A percentile compares a stretch with the other conserved stretches of the same genome.
phyloP scores from a whole-genome alignment of 495 filamentous ascomycete species.

The Oidiodendron maius region DNA sequence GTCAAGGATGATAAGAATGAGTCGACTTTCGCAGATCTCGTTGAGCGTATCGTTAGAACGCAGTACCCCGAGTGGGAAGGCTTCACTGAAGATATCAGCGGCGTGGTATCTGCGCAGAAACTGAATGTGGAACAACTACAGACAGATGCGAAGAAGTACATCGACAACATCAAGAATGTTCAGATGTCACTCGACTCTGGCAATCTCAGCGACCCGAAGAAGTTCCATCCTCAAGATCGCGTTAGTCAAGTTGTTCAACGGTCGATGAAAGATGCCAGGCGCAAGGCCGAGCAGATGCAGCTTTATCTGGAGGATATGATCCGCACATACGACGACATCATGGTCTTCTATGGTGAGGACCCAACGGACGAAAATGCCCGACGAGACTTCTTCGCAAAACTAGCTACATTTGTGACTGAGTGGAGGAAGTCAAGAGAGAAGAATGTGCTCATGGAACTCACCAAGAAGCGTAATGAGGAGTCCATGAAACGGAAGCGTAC shows the following conservation, averaged over 20 bases:
- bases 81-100: constrained; percentile 79
- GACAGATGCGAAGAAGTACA: constrained; percentile 85
- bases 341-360: constrained; percentile 96
- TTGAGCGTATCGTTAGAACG: constrained; percentile 94
- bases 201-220: constrained; percentile 92
- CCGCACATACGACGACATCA: constrained; percentile 87
- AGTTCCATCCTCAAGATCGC: constrained; percentile 95
- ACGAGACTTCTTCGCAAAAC: constrained; percentile 92
- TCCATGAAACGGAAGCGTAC: constrained; percentile 84
- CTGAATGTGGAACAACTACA: constrained; percentile 91
- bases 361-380: constrained; percentile 87
- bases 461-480: constrained; percentile 74
- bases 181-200: constrained; percentile 87
- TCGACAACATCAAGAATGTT: constrained; percentile 89
- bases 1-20: constrained; percentile 99
- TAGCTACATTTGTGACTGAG: constrained; percentile 85
- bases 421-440: constrained; percentile 96
- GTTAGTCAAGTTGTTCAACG: constrained; percentile 87
- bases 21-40: constrained; percentile 88
- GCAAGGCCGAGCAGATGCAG: constrained; percentile 94
- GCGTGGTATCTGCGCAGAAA: constrained; percentile 80
- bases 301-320: constrained; percentile 91
- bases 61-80: constrained; percentile 95
- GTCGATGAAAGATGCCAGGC: constrained; percentile 90
- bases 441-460: constrained; percentile 80